Evolutionary conservation across 1,284 basidiomycete genomes (phyloP).

Genomic region (Cryptococcus hybrid): DNA sequence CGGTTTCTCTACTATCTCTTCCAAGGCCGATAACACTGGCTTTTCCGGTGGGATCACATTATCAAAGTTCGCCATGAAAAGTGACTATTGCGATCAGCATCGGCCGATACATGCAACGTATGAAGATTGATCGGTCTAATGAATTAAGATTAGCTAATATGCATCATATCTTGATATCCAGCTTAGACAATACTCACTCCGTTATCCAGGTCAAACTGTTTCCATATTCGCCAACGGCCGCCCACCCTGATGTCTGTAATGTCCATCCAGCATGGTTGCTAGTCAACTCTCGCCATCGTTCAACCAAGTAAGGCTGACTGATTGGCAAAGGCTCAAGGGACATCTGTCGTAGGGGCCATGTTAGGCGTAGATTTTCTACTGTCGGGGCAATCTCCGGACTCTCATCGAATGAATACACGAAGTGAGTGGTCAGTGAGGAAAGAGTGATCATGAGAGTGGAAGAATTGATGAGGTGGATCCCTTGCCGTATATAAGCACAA

Average conservation of each 20-base stretch:
- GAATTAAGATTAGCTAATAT: too few species aligned
- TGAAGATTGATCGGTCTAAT: conserved; percentile 33
- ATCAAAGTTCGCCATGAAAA: conserved; percentile 31
- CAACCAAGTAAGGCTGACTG: conserved; percentile 9
- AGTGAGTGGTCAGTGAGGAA: conserved; percentile 32
- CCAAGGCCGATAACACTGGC: conserved; percentile 12
- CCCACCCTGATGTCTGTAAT: conserved; percentile 26
- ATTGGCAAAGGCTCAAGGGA: conserved; percentile 25
- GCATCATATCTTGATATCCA: too few species aligned
- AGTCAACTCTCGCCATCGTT: conserved; percentile 4
- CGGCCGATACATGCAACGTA: conserved; percentile 34
- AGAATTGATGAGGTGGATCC: conserved; percentile 20
- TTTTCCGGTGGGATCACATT: conserved; percentile 2
- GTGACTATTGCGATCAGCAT: conserved; percentile 28
- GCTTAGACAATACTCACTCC: conserved; percentile 26
- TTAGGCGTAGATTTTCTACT: conserved; percentile 20
- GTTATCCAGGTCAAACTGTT: conserved; percentile 26
- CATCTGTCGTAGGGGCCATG: conserved; percentile 30
- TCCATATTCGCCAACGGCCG: conserved; percentile 16
- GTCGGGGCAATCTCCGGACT: conserved; percentile 21
- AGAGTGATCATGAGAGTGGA: conserved; percentile 27
- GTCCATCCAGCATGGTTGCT: conserved; percentile 14
- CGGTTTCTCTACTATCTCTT: conserved; percentile 15
- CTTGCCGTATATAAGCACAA: conserved; percentile 11
- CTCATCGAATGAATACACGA: conserved; percentile 26